phyloP scores from a whole-genome alignment of 495 filamentous ascomycete species.

The Daldinia loculata region DNA sequence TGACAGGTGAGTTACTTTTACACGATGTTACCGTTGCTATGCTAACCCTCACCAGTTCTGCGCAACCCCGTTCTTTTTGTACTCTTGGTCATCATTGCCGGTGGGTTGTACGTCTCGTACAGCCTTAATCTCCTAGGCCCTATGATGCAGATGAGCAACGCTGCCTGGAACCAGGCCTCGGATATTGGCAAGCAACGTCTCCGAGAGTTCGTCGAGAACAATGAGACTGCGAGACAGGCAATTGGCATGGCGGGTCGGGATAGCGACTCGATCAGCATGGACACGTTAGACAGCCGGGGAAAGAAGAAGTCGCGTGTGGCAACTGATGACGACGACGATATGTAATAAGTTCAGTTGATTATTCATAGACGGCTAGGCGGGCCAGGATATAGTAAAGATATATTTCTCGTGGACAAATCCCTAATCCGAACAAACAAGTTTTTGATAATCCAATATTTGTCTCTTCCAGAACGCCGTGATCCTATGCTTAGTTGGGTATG shows the following conservation, averaged over 20 bases:
- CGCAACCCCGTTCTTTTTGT: slow-evolving; percentile 94
- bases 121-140: slow-evolving; percentile 94
- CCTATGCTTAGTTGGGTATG: slow-evolving; percentile 20
- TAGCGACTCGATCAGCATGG: slow-evolving; percentile 62
- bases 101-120: slow-evolving; percentile 86
- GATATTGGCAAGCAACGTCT: slow-evolving; percentile 90
- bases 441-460: background rate
- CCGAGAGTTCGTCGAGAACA: slow-evolving; percentile 83
- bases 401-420: slow-evolving; percentile 21
- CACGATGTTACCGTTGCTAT: slow-evolving; percentile 10
- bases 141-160: slow-evolving; percentile 92
- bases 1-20: slow-evolving; percentile 72
- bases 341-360: slow-evolving; percentile 40
- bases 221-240: slow-evolving; percentile 80
- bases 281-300: slow-evolving; percentile 67
- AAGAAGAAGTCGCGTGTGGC: slow-evolving; percentile 57
- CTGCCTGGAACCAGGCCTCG: slow-evolving; percentile 83
- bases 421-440: slow-evolving; percentile 27
- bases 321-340: slow-evolving; percentile 61
- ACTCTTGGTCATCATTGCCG: slow-evolving; percentile 77
- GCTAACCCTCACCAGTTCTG: slow-evolving; percentile 70
- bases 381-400: slow-evolving; percentile 44
- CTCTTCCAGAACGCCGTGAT: slow-evolving; percentile 31
- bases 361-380: slow-evolving; percentile 32
- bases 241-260: slow-evolving; percentile 71